A percentile compares a stretch with the other conserved stretches of the same genome.
phyloP scores from a whole-genome alignment of 2,329 filamentous ascomycete species.

The Scytalidium sp. region DNA sequence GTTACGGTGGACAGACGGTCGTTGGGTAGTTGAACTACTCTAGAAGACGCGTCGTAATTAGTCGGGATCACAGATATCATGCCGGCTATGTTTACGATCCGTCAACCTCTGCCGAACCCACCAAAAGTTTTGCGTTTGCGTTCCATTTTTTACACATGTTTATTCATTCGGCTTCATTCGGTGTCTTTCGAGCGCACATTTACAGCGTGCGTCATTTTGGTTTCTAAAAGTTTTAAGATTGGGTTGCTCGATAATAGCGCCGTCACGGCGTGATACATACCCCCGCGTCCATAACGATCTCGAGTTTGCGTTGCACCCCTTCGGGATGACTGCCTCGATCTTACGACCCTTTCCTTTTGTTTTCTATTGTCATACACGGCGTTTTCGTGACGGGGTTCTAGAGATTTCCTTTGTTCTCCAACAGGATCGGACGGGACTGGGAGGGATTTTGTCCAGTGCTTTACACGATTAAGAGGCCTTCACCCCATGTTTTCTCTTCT shows the following conservation, averaged over 20 bases:
- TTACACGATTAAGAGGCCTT: constrained; percentile 26
- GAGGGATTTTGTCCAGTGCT: constrained; percentile 33
- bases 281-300: constrained; percentile 24
- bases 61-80: neutral
- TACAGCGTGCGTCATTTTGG: constrained; percentile 19
- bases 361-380: constrained; percentile 17
- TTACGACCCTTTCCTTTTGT: constrained; percentile 28
- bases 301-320: constrained; percentile 29
- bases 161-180: constrained; percentile 8
- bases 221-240: constrained; percentile 17
- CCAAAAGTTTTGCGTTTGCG: constrained; percentile 28
- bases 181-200: constrained; percentile 23
- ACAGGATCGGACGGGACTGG: constrained; percentile 31
- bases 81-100: constrained; percentile 3
- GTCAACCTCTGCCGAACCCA: constrained; percentile 1
- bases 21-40: constrained; percentile 19
- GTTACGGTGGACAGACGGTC: constrained; percentile 43
- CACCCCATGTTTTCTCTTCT: constrained; percentile 25
- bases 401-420: constrained; percentile 29
- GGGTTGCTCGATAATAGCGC: constrained; percentile 22
- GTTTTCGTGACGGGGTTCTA: constrained; percentile 29
- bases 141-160: constrained; percentile 6
- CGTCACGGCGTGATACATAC: constrained; percentile 14
- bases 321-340: constrained; percentile 31
- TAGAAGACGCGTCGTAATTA: constrained; percentile 29